Evolutionary conservation across 2,329 filamentous ascomycete genomes (phyloP), one percentile per base, ranked within the genome.

Genomic region (Boeremia exigua): DNA sequence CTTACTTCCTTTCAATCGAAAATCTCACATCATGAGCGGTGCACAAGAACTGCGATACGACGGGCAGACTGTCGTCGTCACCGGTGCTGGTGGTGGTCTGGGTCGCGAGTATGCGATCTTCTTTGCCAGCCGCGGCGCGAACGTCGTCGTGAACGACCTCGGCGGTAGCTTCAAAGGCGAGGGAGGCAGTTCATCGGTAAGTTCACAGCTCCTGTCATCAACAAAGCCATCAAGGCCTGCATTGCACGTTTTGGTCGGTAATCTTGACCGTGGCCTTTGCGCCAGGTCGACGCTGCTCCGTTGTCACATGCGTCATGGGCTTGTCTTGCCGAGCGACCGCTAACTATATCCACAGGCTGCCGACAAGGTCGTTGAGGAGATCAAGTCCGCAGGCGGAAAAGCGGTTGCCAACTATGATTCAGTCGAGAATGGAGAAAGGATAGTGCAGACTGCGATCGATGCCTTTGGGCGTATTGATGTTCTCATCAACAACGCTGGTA

Each of bases 351-450:
- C 23, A 56, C 56, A 94, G 90, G 88, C 89, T 61, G 91, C 91
- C 69, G 91, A 96, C 83, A 84, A 88, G 42, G 89, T 94, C 56
- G 90, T 94, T 74, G 81, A 91, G 68, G 88, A 92, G 80, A 94
- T 94, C 78, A 92, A 89, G 78, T 84, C 87, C 73, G 89, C 88
- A 48, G 95, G 95, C 76, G 95, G 95, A 77, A 96, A 96, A 79
- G 95, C 95, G 57, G 93, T 96, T 45, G 92, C 94, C 78, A 98
- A 97, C 85, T 98, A 98, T 84, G 90, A 99, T 81, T 88, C 86
- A 76, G 94, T 96, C 79, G 91, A 95, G 81, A 84, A 94, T 70
- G 95, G 95, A 70, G 94, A 98, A 58, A 89, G 86, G 78, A 98
- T 99, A 77, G 96, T 99, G 79, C 88, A 94, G 65, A 93, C 90